Conservation (phyloP, 371 early-diverging fungal species). For the Haplosporangium sp. region DNA sequence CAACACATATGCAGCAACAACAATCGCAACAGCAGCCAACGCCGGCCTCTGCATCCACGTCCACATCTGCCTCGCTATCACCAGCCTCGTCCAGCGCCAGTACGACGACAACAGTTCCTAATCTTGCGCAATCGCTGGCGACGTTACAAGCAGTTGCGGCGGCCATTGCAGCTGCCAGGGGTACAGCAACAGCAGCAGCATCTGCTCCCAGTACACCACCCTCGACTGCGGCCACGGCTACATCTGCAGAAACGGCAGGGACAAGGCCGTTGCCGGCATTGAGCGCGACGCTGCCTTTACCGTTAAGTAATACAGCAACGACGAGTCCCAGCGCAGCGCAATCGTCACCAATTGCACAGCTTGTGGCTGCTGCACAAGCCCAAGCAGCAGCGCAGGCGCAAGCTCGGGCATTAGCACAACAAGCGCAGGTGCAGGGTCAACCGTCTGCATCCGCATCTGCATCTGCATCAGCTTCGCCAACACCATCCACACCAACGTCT, state of each 20-base stretch:
- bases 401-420: constrained; percentile 15
- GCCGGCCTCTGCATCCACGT: not conserved
- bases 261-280: not conserved
- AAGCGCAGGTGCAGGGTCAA: constrained; percentile 19
- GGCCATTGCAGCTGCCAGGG: constrained; percentile 25
- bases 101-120: not conserved
- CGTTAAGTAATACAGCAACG: not conserved
- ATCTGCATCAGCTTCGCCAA: not conserved
- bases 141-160: constrained; percentile 29
- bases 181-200: not conserved
- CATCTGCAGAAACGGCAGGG: constrained; percentile 4
- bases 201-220: too few species aligned
- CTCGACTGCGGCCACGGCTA: not conserved
- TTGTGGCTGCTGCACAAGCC: constrained; percentile 47
- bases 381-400: constrained; percentile 28
- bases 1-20: constrained; percentile 21
- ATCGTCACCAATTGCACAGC: constrained; percentile 42
- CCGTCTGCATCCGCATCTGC: not conserved
- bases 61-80: constrained; percentile 2
- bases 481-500: constrained; percentile 1
- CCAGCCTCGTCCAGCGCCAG: not conserved
- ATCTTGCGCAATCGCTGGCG: constrained; percentile 7
- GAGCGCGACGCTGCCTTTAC: not conserved
- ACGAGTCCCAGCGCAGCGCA: constrained; percentile 1
- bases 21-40: constrained; percentile 10